These are phyloP conservation scores for Mortierella sp. DNA, from an alignment of 371 early-diverging fungal genomes.

Conservation along the genomic window DNA sequence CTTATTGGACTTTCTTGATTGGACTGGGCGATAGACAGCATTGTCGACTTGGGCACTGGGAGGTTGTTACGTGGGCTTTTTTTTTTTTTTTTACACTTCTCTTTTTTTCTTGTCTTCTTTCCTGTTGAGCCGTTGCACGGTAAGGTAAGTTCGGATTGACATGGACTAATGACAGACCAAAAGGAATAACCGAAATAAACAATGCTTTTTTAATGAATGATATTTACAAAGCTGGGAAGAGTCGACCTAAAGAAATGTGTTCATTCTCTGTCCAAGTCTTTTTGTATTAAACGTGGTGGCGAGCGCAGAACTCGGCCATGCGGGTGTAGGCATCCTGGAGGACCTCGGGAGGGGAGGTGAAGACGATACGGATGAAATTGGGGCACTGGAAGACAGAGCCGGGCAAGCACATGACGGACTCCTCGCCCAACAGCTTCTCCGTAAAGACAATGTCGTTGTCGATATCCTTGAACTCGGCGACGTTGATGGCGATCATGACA, in stretches of 20 bases:
- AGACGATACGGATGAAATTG: slow-evolving; percentile 85
- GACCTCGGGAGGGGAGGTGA: slow-evolving; percentile 82
- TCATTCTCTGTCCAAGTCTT: neutral
- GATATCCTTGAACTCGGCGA: slow-evolving; percentile 81
- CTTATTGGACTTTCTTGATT: slow-evolving; percentile 2
- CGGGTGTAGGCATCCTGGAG: slow-evolving; percentile 82
- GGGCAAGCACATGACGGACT: slow-evolving; percentile 89
- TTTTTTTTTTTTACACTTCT: neutral
- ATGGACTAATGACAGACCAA: neutral
- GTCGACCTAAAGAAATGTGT: no score
- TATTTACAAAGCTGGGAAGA: slow-evolving; percentile 4
- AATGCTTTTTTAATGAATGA: slow-evolving; percentile 4
- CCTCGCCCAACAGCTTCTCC: slow-evolving; percentile 86
- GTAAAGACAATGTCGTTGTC: slow-evolving; percentile 84
- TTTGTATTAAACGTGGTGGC: slow-evolving; percentile 67
- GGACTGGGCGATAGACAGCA: neutral
- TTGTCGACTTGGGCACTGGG: neutral
- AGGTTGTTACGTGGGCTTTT: neutral
- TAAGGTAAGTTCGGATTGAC: neutral
- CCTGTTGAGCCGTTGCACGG: neutral
- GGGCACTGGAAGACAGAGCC: slow-evolving; percentile 89
- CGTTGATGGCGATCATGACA: slow-evolving; percentile 88
- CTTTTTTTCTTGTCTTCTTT: neutral
- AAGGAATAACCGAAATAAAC: neutral
- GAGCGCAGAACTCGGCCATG: slow-evolving; percentile 84